Percentiles rank a stretch among this genome's conserved stretches.
Evolutionary conservation across 345 rosid species (phyloP).

Genomic region (Excoecaria agallocha): DNA sequence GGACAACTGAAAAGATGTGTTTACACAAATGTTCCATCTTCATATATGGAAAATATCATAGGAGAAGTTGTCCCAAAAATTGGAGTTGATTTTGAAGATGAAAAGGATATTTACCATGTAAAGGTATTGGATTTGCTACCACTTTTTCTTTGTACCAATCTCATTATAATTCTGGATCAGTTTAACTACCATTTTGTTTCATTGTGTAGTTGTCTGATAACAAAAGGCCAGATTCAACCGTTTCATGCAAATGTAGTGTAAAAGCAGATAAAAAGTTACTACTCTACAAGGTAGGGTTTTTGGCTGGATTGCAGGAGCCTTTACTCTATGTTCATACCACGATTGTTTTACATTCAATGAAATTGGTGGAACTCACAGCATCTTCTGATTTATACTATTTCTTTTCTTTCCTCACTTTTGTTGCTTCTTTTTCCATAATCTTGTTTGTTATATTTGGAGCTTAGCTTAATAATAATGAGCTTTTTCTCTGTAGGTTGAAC

Average conservation of each 20-base stretch:
- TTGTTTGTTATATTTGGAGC: slow-evolving; percentile 4
- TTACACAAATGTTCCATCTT: slow-evolving; percentile 41
- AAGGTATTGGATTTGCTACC: slow-evolving; percentile 38
- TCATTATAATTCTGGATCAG: not conserved
- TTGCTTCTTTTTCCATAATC: not conserved
- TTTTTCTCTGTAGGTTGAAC: slow-evolving; percentile 40
- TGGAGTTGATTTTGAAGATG: slow-evolving; percentile 31
- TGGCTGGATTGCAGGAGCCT: not conserved
- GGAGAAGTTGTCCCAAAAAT: slow-evolving; percentile 37
- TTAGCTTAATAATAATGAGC: not conserved
- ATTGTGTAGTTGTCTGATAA: slow-evolving; percentile 42
- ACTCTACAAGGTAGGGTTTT: slow-evolving; percentile 54
- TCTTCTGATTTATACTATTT: slow-evolving; percentile 1
- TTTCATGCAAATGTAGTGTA: slow-evolving; percentile 53
- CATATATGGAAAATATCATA: slow-evolving; percentile 34
- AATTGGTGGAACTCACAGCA: not conserved
- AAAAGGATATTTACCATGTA: slow-evolving; percentile 52
- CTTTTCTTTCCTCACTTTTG: not conserved
- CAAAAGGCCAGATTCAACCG: slow-evolving; percentile 23
- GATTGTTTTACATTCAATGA: not conserved
- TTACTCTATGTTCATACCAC: not conserved
- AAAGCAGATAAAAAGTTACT: slow-evolving; percentile 45
- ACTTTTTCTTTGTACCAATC: not conserved
- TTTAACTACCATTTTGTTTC: slow-evolving; percentile 3
- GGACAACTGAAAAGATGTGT: slow-evolving; percentile 31